phyloP scores from a whole-genome alignment of 1,284 basidiomycete species.

The Coniophora puteana region DNA sequence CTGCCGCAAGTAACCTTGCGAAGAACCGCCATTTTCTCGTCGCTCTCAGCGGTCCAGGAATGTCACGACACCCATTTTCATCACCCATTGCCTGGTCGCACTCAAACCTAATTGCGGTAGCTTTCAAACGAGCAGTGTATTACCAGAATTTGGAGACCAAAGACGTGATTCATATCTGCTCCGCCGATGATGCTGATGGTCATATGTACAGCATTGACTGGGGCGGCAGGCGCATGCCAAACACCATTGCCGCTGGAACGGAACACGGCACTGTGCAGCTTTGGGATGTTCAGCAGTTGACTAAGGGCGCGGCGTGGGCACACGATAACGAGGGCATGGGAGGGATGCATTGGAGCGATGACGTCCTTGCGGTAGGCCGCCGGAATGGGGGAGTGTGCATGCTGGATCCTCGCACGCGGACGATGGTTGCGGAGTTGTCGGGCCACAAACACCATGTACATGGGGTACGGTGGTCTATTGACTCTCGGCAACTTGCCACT shows the following conservation, averaged over 20 bases:
- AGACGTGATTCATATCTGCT: conserved; percentile 39
- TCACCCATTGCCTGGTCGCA: conserved; percentile 45
- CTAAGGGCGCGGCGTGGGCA: conserved; percentile 31
- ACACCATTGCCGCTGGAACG: conserved; percentile 36
- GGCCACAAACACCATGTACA: conserved; percentile 39
- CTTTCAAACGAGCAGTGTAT: conserved; percentile 44
- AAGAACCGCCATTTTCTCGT: conserved; percentile 43
- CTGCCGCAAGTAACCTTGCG: conserved; percentile 39
- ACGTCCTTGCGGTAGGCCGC: conserved; percentile 37
- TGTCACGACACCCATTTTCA: conserved; percentile 41
- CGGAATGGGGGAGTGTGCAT: conserved; percentile 35
- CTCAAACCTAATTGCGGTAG: conserved; percentile 43
- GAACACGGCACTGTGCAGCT: conserved; percentile 34
- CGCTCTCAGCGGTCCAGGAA: conserved; percentile 47
- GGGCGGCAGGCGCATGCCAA: conserved; percentile 26
- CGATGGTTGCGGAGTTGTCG: conserved; percentile 24
- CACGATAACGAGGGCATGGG: conserved; percentile 33
- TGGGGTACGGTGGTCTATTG: conserved; percentile 42
- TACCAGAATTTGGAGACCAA: conserved; percentile 45
- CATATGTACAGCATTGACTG: conserved; percentile 38
- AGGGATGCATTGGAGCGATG: conserved; percentile 38
- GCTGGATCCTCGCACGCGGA: conserved; percentile 33
- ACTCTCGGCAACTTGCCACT: conserved; percentile 39
- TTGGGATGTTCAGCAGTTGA: conserved; percentile 35
- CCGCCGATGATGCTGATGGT: conserved; percentile 20